These are phyloP conservation scores for Mycogone perniciosa DNA, from an alignment of 2,329 filamentous ascomycete genomes.

Conservation along the genomic window DNA sequence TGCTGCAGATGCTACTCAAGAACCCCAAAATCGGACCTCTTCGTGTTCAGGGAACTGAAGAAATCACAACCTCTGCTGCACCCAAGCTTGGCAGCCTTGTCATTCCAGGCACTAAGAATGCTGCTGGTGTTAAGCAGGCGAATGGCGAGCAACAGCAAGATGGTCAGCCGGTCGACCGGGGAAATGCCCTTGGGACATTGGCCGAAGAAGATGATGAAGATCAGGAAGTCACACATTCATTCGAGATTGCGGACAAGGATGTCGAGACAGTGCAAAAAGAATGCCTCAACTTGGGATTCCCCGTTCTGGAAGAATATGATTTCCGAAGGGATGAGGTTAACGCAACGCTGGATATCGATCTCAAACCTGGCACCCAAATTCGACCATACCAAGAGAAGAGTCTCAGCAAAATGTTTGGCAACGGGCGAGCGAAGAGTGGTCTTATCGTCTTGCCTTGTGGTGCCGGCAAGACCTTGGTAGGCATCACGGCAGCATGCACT, in stretches of 20 bases:
- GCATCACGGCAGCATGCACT: slow-evolving; percentile 96
- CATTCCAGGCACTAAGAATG: slow-evolving; percentile 91
- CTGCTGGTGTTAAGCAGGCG: slow-evolving; percentile 67
- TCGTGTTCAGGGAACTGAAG: slow-evolving; percentile 63
- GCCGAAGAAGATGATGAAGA: slow-evolving; percentile 86
- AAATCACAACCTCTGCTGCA: slow-evolving; percentile 73
- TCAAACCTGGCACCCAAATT: slow-evolving; percentile 84
- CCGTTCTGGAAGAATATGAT: slow-evolving; percentile 93
- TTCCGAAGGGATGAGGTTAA: slow-evolving; percentile 89
- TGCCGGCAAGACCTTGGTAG: slow-evolving; percentile 93
- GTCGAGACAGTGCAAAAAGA: slow-evolving; percentile 86
- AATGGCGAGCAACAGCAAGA: slow-evolving; percentile 35
- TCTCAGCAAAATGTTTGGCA: slow-evolving; percentile 98
- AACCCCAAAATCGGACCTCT: slow-evolving; percentile 76
- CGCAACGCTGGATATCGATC: slow-evolving; percentile 85
- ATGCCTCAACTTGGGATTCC: slow-evolving; percentile 78
- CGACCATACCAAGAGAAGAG: slow-evolving; percentile 96
- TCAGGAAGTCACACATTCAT: slow-evolving; percentile 82
- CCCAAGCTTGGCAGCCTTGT: slow-evolving; percentile 82
- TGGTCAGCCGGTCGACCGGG: slow-evolving; percentile 49
- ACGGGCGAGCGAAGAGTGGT: slow-evolving; percentile 91
- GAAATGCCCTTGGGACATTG: slow-evolving; percentile 63
- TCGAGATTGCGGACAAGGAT: slow-evolving; percentile 76
- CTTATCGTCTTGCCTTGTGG: slow-evolving; percentile 97
- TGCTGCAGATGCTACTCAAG: slow-evolving; percentile 79